Percentiles rank a stretch among this genome's conserved stretches.
These are phyloP conservation scores for Babesia bovis DNA, from an alignment of 169 alveolate genomes.

Conservation along the genomic window DNA sequence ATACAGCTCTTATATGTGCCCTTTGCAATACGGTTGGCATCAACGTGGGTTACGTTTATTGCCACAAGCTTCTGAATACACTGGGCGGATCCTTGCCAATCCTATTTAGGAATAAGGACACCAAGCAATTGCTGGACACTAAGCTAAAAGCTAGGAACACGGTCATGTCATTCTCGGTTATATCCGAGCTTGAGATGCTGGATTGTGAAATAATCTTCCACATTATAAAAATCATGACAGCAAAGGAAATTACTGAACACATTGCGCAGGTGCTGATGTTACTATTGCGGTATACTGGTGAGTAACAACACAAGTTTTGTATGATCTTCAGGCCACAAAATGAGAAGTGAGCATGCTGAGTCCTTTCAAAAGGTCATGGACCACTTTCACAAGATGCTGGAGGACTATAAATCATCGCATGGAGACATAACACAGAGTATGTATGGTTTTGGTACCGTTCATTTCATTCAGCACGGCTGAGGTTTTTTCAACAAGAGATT, in stretches of 20 bases:
- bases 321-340: conserved; percentile 25
- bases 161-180: conserved; percentile 44
- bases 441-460: neutral
- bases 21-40: conserved; percentile 37
- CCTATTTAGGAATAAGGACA: conserved; percentile 17
- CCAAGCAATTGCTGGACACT: conserved; percentile 2
- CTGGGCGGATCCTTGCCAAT: conserved; percentile 7
- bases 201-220: conserved; percentile 40
- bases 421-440: conserved; percentile 42
- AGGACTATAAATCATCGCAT: conserved; percentile 34
- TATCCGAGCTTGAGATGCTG: conserved; percentile 54
- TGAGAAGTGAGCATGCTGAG: neutral
- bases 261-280: conserved; percentile 46
- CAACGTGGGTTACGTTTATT: conserved; percentile 46
- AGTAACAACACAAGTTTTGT: neutral
- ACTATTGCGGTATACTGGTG: conserved; percentile 35
- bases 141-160: conserved; percentile 33
- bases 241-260: conserved; percentile 34
- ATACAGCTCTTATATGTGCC: conserved; percentile 59
- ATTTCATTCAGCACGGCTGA: conserved; percentile 3
- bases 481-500: conserved; percentile 37
- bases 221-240: conserved; percentile 29
- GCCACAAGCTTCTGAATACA: conserved; percentile 22
- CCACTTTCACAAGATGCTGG: conserved; percentile 27
- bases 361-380: conserved; percentile 17